phyloP scores from a whole-genome alignment of 345 rosid species.

The Camelina sativa region DNA sequence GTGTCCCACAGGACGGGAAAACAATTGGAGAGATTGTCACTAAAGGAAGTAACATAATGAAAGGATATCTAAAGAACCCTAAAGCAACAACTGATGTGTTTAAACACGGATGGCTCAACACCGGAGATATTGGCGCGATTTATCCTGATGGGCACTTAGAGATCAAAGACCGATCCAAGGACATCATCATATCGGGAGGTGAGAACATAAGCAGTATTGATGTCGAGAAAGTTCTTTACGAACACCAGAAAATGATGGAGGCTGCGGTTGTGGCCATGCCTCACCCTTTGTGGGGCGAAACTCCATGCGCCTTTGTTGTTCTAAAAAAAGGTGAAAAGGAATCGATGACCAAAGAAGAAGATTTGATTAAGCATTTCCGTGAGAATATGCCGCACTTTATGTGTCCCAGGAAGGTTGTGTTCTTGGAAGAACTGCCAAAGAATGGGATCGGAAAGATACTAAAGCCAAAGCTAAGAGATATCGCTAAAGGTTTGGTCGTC shows the following conservation, averaged over 20 bases:
- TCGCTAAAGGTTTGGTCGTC: constrained; percentile 46
- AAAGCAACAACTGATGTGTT: constrained; percentile 58
- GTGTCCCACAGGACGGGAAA: constrained; percentile 60
- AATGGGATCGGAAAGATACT: constrained; percentile 61
- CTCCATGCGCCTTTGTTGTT: constrained; percentile 61
- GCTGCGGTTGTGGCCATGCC: constrained; percentile 71
- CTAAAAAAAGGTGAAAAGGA: constrained; percentile 31
- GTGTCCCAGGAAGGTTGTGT: constrained; percentile 61
- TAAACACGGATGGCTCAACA: constrained; percentile 63
- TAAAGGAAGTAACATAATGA: constrained; percentile 59
- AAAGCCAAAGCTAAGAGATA: constrained; percentile 51
- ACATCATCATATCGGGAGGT: constrained; percentile 70
- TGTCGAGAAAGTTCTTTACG: constrained; percentile 55
- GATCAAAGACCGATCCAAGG: constrained; percentile 69
- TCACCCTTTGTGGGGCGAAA: constrained; percentile 62
- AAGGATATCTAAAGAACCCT: constrained; percentile 57
- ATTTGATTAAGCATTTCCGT: constrained; percentile 51
- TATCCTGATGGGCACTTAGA: constrained; percentile 57
- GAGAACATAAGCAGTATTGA: constrained; percentile 72
- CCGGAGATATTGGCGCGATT: constrained; percentile 61
- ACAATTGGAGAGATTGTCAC: constrained; percentile 67
- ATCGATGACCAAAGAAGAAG: constrained; percentile 39
- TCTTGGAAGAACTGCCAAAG: constrained; percentile 53
- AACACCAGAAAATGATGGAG: constrained; percentile 52
- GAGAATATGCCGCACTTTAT: constrained; percentile 54